Base-by-base conservation (phyloP, 495 filamentous ascomycete genomes). In the Neurospora tetraspora region DNA sequence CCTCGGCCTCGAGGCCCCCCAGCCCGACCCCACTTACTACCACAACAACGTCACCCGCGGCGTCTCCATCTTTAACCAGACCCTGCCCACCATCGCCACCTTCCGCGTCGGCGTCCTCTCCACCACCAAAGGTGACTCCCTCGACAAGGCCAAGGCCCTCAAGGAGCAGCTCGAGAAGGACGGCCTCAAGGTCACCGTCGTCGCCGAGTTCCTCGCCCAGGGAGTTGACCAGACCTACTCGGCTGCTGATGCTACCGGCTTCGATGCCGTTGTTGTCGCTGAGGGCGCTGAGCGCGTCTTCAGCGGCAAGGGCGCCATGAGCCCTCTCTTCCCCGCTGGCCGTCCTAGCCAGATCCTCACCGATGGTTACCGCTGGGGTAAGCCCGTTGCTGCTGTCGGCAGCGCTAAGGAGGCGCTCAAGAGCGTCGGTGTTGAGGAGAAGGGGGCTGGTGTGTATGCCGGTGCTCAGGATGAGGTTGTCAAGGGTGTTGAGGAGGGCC, bases 161-260 rank as follows among this genome's bases (percentile, higher is more conserved):
- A 83, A 81, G 40, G 61, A 77, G 27, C 74, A 79, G 2, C 84
- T 94, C 20, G 75, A 75, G 2, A 74, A 74, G 5, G 80, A 81
- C 18, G 86, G 86, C 7, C 83, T 93, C 0, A 82, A 87, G 69
- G 84, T 88, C 8, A 82, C 88, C 6, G 82, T 93, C 65, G 88
- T 95, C 1, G 90, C 84, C 0, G 91, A 94, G 82, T 78, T 74
- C 5, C 81, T 93, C 1, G 79, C 75, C 3, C 73, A 81, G 10
- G 88, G 86, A 11, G 85, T 92, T 40, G 85, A 91, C 74, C 87
- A 89, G 80, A 93, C 92, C 1, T 95, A 94, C 79, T 88, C 88
- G 31, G 86, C 85, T 5, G 86, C 91, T 3, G 91, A 93, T 74
- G 91, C 91, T 0, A 89, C 88, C 1, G 85, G 85, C 34, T 94